These are phyloP conservation scores for Elaeis oleifera DNA, from an alignment of 202 grass and related monocot species.

Conservation along the genomic window DNA sequence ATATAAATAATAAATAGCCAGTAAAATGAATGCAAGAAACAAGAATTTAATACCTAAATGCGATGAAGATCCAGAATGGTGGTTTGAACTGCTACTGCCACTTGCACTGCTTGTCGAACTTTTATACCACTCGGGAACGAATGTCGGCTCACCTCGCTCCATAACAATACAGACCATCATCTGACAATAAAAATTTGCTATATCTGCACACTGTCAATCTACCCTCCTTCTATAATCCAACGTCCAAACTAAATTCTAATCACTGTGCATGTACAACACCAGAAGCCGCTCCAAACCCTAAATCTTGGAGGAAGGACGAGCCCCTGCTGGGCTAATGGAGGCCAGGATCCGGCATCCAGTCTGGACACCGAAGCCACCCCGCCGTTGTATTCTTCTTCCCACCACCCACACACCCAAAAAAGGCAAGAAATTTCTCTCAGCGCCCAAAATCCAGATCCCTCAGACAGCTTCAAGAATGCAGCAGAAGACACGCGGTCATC, in stretches of 20 bases:
- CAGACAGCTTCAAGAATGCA: too few species aligned
- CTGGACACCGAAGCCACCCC: too few species aligned
- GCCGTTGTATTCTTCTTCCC: too few species aligned
- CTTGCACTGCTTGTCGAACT: neutral
- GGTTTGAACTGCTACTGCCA: neutral
- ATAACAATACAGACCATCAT: neutral
- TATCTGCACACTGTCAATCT: too few species aligned
- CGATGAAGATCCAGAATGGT: neutral
- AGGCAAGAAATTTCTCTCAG: too few species aligned
- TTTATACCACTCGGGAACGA: conserved; percentile 5
- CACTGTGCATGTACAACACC: neutral
- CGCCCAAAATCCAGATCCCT: too few species aligned
- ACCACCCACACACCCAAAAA: too few species aligned
- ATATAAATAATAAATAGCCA: too few species aligned
- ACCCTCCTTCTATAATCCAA: too few species aligned
- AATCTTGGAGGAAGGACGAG: neutral
- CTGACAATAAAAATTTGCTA: neutral
- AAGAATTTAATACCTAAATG: neutral
- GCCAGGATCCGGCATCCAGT: neutral
- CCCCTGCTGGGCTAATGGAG: neutral
- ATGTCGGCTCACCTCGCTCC: conserved; percentile 6
- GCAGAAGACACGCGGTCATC: too few species aligned
- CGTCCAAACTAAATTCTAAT: too few species aligned
- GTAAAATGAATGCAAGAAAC: too few species aligned
- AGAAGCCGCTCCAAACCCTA: neutral